These are phyloP conservation scores for Bolboschoenoplectus hybrid DNA, from an alignment of 202 grass and related monocot genomes.

Conservation along the genomic window DNA sequence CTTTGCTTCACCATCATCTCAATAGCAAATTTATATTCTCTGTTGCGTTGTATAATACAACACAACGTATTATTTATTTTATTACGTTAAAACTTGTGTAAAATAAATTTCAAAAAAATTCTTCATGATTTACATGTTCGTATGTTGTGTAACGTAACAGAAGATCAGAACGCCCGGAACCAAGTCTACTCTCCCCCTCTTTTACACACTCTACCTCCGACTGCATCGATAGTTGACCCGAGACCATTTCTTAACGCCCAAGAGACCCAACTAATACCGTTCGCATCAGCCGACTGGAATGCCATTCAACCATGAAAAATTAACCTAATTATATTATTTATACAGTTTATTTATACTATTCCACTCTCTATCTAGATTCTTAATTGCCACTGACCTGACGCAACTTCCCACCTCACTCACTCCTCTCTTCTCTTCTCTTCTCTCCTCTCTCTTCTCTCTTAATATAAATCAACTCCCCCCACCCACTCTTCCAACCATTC, in stretches of 20 bases:
- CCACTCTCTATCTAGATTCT: slow-evolving; percentile 20
- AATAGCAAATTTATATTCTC: too few species aligned
- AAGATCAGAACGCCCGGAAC: neutral
- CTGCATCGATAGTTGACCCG: slow-evolving; percentile 17
- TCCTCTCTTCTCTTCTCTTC: neutral
- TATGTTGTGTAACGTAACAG: too few species aligned
- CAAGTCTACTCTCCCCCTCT: slow-evolving; percentile 22
- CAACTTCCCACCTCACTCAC: slow-evolving; percentile 34
- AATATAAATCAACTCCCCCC: slow-evolving; percentile 25
- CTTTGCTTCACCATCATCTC: slow-evolving; percentile 21
- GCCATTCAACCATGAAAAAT: neutral
- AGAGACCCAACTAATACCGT: neutral
- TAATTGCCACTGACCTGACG: slow-evolving; percentile 37
- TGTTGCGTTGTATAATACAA: too few species aligned
- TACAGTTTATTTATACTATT: neutral
- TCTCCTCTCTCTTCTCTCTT: neutral
- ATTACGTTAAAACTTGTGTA: too few species aligned
- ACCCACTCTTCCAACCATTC: slow-evolving; percentile 38
- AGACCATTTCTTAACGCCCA: neutral
- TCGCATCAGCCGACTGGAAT: neutral
- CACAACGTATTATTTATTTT: too few species aligned
- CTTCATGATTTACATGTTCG: too few species aligned
- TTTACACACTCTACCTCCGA: neutral
- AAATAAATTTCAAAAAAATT: too few species aligned
- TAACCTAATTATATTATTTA: neutral